Evolutionary conservation across 148 eudicot species (phyloP).

Genomic region (Fallopia convolvulus): DNA sequence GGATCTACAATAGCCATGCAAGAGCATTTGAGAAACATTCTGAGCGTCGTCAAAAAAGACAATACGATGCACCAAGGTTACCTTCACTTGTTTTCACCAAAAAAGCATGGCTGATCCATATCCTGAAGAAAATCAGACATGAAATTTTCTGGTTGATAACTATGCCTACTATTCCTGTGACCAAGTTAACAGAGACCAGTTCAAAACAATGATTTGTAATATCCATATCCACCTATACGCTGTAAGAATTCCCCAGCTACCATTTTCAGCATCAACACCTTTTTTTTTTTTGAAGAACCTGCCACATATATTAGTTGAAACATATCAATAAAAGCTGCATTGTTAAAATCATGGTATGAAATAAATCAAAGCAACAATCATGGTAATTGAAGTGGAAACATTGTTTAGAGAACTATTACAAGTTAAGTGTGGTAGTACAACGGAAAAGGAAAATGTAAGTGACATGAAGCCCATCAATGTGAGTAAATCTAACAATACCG

Average conservation of each 20-base stretch:
- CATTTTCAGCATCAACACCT: not conserved
- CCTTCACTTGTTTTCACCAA: not conserved
- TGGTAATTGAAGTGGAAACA: not conserved
- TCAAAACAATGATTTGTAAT: not conserved
- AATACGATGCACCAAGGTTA: not conserved
- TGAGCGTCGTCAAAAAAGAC: not conserved
- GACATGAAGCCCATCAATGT: not conserved
- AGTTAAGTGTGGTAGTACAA: not conserved
- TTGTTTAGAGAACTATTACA: not conserved
- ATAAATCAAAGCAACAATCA: not conserved
- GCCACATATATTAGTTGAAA: not conserved
- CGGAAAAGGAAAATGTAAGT: not conserved
- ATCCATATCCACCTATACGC: not conserved
- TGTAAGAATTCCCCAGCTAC: conserved; percentile 4
- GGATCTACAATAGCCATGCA: not conserved
- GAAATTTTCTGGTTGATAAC: conserved; percentile 2
- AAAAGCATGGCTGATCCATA: not conserved
- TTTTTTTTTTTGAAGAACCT: not conserved
- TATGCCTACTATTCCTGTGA: not conserved
- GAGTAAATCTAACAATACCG: not conserved
- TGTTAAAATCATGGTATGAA: not conserved
- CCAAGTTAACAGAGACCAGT: not conserved
- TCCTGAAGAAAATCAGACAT: not conserved
- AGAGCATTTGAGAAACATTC: not conserved
- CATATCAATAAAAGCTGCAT: not conserved